Base-by-base conservation (phyloP, 306 rosid genomes). In the Sindora glabra region DNA sequence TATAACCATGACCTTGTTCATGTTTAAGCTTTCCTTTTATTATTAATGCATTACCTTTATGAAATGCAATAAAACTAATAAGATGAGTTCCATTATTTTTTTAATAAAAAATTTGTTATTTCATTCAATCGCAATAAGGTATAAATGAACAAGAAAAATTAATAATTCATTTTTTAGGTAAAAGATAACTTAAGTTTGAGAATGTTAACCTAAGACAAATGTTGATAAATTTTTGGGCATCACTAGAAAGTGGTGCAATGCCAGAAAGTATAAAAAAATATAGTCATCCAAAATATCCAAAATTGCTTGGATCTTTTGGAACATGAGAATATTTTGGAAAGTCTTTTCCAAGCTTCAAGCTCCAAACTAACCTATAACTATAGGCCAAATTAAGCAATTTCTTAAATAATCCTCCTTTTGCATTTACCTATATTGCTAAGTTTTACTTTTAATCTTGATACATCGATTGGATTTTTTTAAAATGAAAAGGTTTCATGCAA, bases 131-230 rank as follows among this genome's bases (percentile, higher is more conserved):
- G n/a, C n/a, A n/a, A n/a, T n/a, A n/a, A n/a, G n/a, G n/a, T n/a
- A n/a, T n/a, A n/a, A n/a, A n/a, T n/a, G n/a, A 38, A 17, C 37
- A 48, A 11, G 25, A 38, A 47, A 27, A 10, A 50, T 19, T 17
- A 11, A 49, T 17, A 15, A 49, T 59, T 27, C 36, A 19, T 25
- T n/a, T 49, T 30, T 48, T 27, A 30, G 6, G 32, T 48, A 59
- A 27, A 17, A 16, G 40, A 6, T 49, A 27, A 21, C 9, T 24
- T 46, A 17, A 29, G 21, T 60, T 48, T n/a, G n/a, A n/a, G n/a
- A n/a, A n/a, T n/a, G n/a, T n/a, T n/a, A n/a, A 94, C 97, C 89
- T 87, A 54, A 94, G 81, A 78, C 99, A 94, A 56, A 94, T 89
- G 71, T 89, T 94, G 89, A 94, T 94, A 80, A 94, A 94, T 80